Conservation (phyloP, 371 early-diverging fungal genomes). For the Batrachochytrium dendrobatidis region DNA sequence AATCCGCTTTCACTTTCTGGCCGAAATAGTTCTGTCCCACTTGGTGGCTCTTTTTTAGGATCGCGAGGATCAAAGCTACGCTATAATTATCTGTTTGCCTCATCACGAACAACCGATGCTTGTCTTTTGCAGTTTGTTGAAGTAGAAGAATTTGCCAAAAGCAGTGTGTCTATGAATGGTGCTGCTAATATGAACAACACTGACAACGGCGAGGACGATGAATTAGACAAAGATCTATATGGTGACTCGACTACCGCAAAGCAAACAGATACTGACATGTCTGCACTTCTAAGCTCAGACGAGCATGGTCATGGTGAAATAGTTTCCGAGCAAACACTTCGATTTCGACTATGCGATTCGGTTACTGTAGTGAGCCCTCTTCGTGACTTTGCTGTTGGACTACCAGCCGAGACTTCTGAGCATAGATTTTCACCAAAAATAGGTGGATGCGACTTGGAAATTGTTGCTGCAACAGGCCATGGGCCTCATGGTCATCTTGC, state of each 20-base stretch:
- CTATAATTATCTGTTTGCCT: slow-evolving; percentile 65
- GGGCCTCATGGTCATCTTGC: slow-evolving; percentile 64
- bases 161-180: background rate
- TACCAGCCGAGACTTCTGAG: slow-evolving; percentile 29
- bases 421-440: slow-evolving; percentile 9
- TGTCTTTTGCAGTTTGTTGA: slow-evolving; percentile 60
- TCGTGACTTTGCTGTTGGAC: slow-evolving; percentile 66
- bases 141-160: slow-evolving; percentile 9
- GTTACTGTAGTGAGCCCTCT: slow-evolving; percentile 76
- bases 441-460: slow-evolving; percentile 46
- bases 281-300: background rate
- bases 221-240: slow-evolving; percentile 5
- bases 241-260: background rate
- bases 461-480: slow-evolving; percentile 76
- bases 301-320: background rate
- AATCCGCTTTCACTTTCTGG: background rate
- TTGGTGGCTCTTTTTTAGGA: background rate
- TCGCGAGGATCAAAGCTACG: background rate
- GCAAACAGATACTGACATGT: background rate
- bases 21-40: background rate
- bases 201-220: background rate
- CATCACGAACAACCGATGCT: slow-evolving; percentile 71
- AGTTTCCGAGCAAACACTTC: slow-evolving; percentile 22
- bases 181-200: slow-evolving; percentile 12
- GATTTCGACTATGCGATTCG: slow-evolving; percentile 67